phyloP scores from a whole-genome alignment of 2,329 filamentous ascomycete genomes.

The Aspergillus bombycis region DNA sequence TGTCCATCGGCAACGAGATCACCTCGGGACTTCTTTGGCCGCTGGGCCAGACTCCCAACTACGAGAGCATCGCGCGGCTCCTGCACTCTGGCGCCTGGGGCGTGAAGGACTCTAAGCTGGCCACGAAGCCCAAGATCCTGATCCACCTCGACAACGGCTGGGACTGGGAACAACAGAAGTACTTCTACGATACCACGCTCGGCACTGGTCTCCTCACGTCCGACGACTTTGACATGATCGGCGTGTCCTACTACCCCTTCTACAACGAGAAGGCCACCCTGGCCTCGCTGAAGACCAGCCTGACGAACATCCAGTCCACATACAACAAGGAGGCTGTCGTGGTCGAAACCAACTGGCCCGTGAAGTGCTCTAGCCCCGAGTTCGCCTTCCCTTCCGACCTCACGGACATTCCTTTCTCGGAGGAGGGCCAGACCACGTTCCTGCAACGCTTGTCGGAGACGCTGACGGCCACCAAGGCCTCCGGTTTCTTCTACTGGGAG shows the following conservation, averaged over 20 bases:
- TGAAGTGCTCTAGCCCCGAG: slow-evolving; percentile 60
- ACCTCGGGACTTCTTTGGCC: slow-evolving; percentile 69
- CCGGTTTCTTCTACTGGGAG: slow-evolving; percentile 74
- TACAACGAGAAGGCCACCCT: slow-evolving; percentile 65
- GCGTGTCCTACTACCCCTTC: slow-evolving; percentile 75
- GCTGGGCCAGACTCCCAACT: slow-evolving; percentile 58
- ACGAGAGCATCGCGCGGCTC: slow-evolving; percentile 64
- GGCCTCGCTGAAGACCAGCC: slow-evolving; percentile 55
- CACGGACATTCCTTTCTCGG: slow-evolving; percentile 62
- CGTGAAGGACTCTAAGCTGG: slow-evolving; percentile 64
- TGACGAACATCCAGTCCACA: slow-evolving; percentile 62
- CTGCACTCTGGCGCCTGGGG: slow-evolving; percentile 67
- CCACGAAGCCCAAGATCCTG: slow-evolving; percentile 67
- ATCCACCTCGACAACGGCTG: slow-evolving; percentile 77
- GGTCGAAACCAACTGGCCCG: slow-evolving; percentile 73
- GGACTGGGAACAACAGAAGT: slow-evolving; percentile 68
- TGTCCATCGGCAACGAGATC: slow-evolving; percentile 77
- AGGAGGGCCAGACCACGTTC: slow-evolving; percentile 65
- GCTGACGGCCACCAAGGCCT: slow-evolving; percentile 58
- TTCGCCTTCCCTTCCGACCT: slow-evolving; percentile 65
- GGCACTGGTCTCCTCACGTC: slow-evolving; percentile 53
- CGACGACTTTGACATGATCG: slow-evolving; percentile 70
- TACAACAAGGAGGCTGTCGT: slow-evolving; percentile 71
- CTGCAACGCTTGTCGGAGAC: slow-evolving; percentile 62
- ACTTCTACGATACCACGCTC: slow-evolving; percentile 65